Base-by-base conservation (phyloP, 1,284 basidiomycete genomes). In the Rhodotorula sp. region DNA sequence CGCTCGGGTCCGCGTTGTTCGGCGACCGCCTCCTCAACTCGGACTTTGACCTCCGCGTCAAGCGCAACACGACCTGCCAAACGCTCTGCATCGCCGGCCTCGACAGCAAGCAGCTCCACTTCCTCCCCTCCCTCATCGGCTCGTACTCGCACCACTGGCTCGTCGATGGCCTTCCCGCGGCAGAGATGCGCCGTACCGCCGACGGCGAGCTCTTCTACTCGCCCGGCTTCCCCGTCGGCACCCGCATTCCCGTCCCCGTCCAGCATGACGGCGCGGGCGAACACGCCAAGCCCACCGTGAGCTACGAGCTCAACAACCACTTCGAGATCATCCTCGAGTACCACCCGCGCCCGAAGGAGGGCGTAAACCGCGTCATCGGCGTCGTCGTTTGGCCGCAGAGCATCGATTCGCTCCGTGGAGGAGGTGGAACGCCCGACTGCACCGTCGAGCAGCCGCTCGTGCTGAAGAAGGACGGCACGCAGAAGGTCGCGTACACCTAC, bases 61-160 rank as follows among this genome's bases (percentile, higher is more conserved):
- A 90, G 51, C 81, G 88, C 79, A 85, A 89, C 73, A 88, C 84
- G 54, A 89, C 89, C 5, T 99, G 96, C 81, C 85, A 87, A 77
- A 86, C 86, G 21, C 85, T 98, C 7, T 98, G 96, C 82, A 84
- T 83, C 37, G 81, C 85, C 19, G 83, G 84, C 37, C 85, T 97
- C 22, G 85, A 88, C 0, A 84, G 84, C 29, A 87, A 90, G 70
- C 90, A 96, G 75, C 89, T 90, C 29, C 88, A 87, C 73, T 97
- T 97, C 81, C 90, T 98, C 81, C 97, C 97, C 78, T 89, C 91
- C 70, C 89, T 93, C 63, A 96, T 98, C 80, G 86, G 86, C 59
- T 91, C 94, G 80, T 98, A 97, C 80, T 92, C 93, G 0, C 84
- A 97, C 73, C 97, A 97, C 80, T 96, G 94, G 89, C 88, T 98